These are phyloP conservation scores for Crucibulum cyathiforme DNA, from an alignment of 1,284 basidiomycete species.

Conservation along the genomic window DNA sequence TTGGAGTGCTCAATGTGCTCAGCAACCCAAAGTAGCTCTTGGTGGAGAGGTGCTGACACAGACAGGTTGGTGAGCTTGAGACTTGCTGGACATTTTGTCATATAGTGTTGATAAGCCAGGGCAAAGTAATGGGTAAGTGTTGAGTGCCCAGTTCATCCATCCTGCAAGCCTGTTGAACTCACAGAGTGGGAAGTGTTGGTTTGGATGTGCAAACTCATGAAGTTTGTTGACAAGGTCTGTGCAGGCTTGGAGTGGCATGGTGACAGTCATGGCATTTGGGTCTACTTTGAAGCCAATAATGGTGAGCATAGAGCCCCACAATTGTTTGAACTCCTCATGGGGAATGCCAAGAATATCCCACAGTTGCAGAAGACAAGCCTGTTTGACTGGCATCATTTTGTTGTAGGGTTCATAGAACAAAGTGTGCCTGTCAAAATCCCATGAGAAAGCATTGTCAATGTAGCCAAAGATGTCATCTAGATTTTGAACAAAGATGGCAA, in stretches of 20 bases:
- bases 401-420: constrained; percentile 33
- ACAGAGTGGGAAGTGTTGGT: constrained; percentile 14
- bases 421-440: constrained; percentile 11
- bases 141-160: constrained; percentile 48
- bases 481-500: constrained; percentile 15
- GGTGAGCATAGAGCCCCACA: constrained; percentile 18
- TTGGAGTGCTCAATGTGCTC: constrained; percentile 17
- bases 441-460: constrained; percentile 33
- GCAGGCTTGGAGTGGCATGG: constrained; percentile 12
- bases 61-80: constrained; percentile 8
- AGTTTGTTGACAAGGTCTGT: constrained; percentile 17
- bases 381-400: constrained; percentile 22
- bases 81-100: constrained; percentile 36
- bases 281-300: constrained; percentile 42
- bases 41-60: constrained; percentile 31
- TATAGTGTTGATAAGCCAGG: constrained; percentile 37
- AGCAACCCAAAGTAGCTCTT: constrained; percentile 39
- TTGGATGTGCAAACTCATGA: constrained; percentile 12
- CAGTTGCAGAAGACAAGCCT: constrained; percentile 27
- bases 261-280: constrained; percentile 27
- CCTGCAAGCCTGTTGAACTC: constrained; percentile 40
- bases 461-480: constrained; percentile 21
- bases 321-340: constrained; percentile 40
- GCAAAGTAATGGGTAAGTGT: constrained; percentile 40
- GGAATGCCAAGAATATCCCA: constrained; percentile 41